These are phyloP conservation scores for Clarireedia paspali DNA, from an alignment of 2,329 filamentous ascomycete species.

Conservation along the genomic window DNA sequence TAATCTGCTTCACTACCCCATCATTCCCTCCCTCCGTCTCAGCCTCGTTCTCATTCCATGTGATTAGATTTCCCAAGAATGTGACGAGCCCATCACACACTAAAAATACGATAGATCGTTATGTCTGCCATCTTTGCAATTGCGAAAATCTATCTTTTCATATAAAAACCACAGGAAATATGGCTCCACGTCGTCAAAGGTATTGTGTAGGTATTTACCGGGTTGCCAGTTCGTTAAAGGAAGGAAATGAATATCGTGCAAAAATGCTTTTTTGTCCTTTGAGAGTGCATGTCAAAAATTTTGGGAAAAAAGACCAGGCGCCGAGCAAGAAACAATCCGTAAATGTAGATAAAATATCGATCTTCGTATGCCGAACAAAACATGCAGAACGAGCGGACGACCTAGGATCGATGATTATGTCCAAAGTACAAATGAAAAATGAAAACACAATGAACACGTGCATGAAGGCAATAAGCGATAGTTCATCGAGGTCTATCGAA, in stretches of 20 bases:
- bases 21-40: slow-evolving; percentile 16
- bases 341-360: slow-evolving; percentile 14
- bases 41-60: slow-evolving; percentile 16
- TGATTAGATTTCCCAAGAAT: slow-evolving; percentile 15
- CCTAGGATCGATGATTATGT: slow-evolving; percentile 22
- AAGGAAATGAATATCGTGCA: slow-evolving; percentile 28
- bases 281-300: slow-evolving; percentile 21
- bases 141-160: slow-evolving; percentile 7
- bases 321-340: slow-evolving; percentile 26
- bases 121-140: not conserved
- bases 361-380: slow-evolving; percentile 25
- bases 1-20: slow-evolving; percentile 20
- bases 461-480: slow-evolving; percentile 21
- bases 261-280: slow-evolving; percentile 21
- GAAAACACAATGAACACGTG: slow-evolving; percentile 24
- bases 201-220: slow-evolving; percentile 27
- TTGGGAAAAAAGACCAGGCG: slow-evolving; percentile 27
- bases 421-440: slow-evolving; percentile 25
- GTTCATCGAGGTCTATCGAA: slow-evolving; percentile 29
- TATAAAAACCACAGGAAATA: slow-evolving; percentile 8
- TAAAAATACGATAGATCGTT: slow-evolving; percentile 7
- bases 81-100: slow-evolving; percentile 8
- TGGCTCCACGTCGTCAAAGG: slow-evolving; percentile 24
- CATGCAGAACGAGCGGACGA: slow-evolving; percentile 25
- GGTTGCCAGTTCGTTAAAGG: slow-evolving; percentile 28